phyloP scores from a whole-genome alignment of 75 land plant genomes.

The Isoetes taiwanensis region DNA sequence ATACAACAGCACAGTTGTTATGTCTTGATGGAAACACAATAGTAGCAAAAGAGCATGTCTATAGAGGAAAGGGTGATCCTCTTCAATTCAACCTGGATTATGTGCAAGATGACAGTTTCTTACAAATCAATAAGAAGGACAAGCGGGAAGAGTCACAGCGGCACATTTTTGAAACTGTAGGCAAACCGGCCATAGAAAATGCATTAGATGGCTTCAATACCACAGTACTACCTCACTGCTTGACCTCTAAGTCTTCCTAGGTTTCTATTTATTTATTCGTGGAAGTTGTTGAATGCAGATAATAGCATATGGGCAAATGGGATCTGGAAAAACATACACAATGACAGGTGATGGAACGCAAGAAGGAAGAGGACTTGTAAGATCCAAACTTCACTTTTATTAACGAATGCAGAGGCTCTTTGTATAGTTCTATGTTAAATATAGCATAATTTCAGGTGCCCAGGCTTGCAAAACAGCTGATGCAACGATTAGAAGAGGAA shows the following conservation, averaged over 20 bases:
- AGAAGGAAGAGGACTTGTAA: slow-evolving; percentile 26
- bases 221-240: no score
- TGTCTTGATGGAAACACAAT: slow-evolving; percentile 19
- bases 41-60: slow-evolving; percentile 22
- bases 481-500: slow-evolving; percentile 11
- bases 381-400: neutral
- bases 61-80: slow-evolving; percentile 7
- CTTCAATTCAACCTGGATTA: slow-evolving; percentile 20
- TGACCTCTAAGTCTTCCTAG: no score
- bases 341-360: slow-evolving; percentile 25
- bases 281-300: slow-evolving; percentile 6
- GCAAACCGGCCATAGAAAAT: slow-evolving; percentile 17
- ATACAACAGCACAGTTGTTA: slow-evolving; percentile 18
- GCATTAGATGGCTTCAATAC: slow-evolving; percentile 20
- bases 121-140: slow-evolving; percentile 10
- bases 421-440: neutral
- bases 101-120: slow-evolving; percentile 22
- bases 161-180: slow-evolving; percentile 13
- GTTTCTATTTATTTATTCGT: no score
- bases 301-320: slow-evolving; percentile 23
- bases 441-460: slow-evolving; percentile 10
- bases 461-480: slow-evolving; percentile 16
- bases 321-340: slow-evolving; percentile 20
- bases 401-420: no score
- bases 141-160: slow-evolving; percentile 19